Evolutionary conservation across 1,284 basidiomycete species (phyloP).

Genomic region (Trichosporon sp.): DNA sequence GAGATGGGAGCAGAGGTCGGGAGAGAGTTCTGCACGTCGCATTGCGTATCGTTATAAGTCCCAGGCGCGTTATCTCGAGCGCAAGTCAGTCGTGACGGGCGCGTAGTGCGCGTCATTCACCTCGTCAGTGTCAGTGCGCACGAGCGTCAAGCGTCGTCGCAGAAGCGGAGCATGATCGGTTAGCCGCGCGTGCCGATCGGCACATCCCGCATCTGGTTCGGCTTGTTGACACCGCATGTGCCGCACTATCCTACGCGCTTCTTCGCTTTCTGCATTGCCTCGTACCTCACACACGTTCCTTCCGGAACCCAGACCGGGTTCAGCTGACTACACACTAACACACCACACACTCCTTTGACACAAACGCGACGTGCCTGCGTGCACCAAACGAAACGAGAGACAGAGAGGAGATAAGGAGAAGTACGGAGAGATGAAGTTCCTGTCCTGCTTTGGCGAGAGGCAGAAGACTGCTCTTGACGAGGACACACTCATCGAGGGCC

Average conservation of each 20-base stretch:
- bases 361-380: background rate
- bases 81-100: background rate
- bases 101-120: background rate
- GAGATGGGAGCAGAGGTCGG: background rate
- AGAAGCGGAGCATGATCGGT: background rate
- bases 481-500: conserved; percentile 5
- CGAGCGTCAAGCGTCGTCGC: background rate
- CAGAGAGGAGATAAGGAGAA: background rate
- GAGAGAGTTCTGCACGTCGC: background rate
- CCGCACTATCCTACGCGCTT: background rate
- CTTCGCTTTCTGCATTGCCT: background rate
- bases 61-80: background rate
- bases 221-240: background rate
- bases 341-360: background rate
- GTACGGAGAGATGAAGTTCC: conserved; percentile 21
- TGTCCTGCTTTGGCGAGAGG: conserved; percentile 23
- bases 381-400: no score
- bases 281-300: background rate
- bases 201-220: background rate
- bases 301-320: background rate
- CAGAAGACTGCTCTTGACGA: conserved; percentile 16
- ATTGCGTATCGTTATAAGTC: background rate
- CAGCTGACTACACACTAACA: no score
- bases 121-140: background rate
- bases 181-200: background rate